Evolutionary conservation across 2,329 filamentous ascomycete species (phyloP).

Genomic region (Penicillium sp.): DNA sequence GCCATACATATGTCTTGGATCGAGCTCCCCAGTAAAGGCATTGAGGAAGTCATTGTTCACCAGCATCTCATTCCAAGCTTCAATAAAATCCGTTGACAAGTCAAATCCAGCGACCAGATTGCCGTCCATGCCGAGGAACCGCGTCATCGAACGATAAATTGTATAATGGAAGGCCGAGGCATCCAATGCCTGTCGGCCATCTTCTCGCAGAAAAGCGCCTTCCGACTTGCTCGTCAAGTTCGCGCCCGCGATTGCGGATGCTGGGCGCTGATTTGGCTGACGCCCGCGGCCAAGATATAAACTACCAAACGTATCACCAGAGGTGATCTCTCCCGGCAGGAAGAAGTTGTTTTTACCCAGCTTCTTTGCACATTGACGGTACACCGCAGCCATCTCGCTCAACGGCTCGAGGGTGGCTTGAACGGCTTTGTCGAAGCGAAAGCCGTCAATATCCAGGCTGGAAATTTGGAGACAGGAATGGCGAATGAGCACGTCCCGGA

Average conservation of each 20-base stretch:
- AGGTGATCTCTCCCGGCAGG: constrained; percentile 62
- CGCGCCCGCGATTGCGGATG: constrained; percentile 51
- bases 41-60: constrained; percentile 60
- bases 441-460: constrained; percentile 64
- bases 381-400: constrained; percentile 56
- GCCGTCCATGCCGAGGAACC: constrained; percentile 61
- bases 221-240: constrained; percentile 42
- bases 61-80: constrained; percentile 57
- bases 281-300: constrained; percentile 63
- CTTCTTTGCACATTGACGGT: constrained; percentile 56
- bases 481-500: constrained; percentile 56
- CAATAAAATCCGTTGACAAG: constrained; percentile 53
- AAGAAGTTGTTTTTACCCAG: constrained; percentile 63
- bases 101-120: constrained; percentile 55
- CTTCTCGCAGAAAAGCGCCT: constrained; percentile 54
- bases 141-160: constrained; percentile 60
- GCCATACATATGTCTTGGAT: constrained; percentile 64
- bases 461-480: constrained; percentile 63
- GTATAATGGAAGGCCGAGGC: constrained; percentile 63
- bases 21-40: constrained; percentile 58
- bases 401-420: constrained; percentile 62
- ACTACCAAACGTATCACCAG: constrained; percentile 59
- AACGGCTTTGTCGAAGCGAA: constrained; percentile 65
- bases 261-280: constrained; percentile 52
- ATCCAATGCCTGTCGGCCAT: constrained; percentile 56